These are phyloP conservation scores for Gossypium herbaceum DNA, from an alignment of 345 rosid genomes.

Conservation along the genomic window DNA sequence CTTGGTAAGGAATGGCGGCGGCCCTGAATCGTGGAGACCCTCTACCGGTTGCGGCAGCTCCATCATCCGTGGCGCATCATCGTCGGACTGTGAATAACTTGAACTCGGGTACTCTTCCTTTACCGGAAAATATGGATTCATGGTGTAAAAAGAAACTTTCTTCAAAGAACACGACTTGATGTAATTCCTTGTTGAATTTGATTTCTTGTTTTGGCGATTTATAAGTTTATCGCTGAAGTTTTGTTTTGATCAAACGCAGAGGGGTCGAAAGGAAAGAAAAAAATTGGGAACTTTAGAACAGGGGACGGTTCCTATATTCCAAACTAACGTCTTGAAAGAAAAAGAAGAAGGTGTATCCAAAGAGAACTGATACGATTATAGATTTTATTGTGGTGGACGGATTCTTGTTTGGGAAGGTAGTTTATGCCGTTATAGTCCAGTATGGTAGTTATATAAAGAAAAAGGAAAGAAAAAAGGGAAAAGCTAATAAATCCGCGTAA, in stretches of 20 bases:
- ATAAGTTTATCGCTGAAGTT: not conserved
- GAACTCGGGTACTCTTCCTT: conserved; percentile 41
- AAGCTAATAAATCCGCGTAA: no score
- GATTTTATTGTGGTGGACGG: not conserved
- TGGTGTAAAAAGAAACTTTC: not conserved
- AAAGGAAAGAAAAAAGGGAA: no score
- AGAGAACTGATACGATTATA: no score
- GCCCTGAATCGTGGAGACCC: conserved; percentile 71
- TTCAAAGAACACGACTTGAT: not conserved
- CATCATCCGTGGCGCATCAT: conserved; percentile 17
- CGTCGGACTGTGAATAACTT: conserved; percentile 19
- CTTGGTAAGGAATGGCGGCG: conserved; percentile 78
- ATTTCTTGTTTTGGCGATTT: not conserved
- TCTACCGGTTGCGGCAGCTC: conserved; percentile 52
- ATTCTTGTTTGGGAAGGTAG: conserved; percentile 19
- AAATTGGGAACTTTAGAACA: conserved; percentile 4
- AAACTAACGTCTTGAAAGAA: not conserved
- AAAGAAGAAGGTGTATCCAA: no score
- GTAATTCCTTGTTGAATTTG: not conserved
- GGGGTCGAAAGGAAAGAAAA: not conserved
- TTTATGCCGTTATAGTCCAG: conserved; percentile 18
- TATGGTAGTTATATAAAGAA: not conserved
- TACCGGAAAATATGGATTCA: conserved; percentile 42
- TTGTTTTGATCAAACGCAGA: not conserved
- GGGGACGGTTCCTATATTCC: conserved; percentile 13